These are phyloP conservation scores for Themeda triandra DNA, from an alignment of 176 grass and related monocot species.

Conservation along the genomic window DNA sequence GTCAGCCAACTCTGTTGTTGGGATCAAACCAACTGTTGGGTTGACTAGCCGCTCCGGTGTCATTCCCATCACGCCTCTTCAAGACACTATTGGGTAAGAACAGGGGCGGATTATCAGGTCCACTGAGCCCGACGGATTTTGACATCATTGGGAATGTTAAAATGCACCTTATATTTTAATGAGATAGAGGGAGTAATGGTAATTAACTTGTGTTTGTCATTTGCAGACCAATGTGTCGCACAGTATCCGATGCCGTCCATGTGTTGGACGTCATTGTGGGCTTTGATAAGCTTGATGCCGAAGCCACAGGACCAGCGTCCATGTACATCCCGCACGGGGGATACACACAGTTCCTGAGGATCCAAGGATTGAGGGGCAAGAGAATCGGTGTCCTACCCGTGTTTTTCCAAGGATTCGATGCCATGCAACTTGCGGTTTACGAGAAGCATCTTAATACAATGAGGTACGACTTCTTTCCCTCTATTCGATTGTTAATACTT, in stretches of 20 bases:
- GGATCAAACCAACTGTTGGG: slow-evolving; percentile 58
- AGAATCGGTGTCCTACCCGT: slow-evolving; percentile 38
- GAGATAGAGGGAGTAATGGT: no score
- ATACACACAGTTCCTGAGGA: slow-evolving; percentile 49
- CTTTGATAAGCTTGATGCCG: no score
- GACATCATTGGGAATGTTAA: no score
- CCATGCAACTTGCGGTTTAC: background rate
- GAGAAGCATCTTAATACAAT: slow-evolving; percentile 38
- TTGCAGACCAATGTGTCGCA: no score
- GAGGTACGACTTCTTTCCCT: slow-evolving; percentile 30
- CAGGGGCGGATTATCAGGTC: no score
- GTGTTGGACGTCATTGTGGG: no score
- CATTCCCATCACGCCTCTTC: slow-evolving; percentile 13
- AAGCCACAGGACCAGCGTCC: slow-evolving; percentile 24
- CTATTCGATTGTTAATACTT: no score
- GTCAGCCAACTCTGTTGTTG: slow-evolving; percentile 43
- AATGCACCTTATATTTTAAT: no score
- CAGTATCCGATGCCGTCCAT: no score
- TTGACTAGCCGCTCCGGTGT: slow-evolving; percentile 56
- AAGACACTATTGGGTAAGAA: no score
- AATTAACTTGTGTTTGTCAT: no score
- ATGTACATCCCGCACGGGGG: slow-evolving; percentile 50
- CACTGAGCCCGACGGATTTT: no score
- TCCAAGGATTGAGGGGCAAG: slow-evolving; percentile 50
- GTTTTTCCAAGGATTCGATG: slow-evolving; percentile 16